Base-by-base conservation (phyloP, 2,329 filamentous ascomycete species). In the Fusarium kyushuense region DNA sequence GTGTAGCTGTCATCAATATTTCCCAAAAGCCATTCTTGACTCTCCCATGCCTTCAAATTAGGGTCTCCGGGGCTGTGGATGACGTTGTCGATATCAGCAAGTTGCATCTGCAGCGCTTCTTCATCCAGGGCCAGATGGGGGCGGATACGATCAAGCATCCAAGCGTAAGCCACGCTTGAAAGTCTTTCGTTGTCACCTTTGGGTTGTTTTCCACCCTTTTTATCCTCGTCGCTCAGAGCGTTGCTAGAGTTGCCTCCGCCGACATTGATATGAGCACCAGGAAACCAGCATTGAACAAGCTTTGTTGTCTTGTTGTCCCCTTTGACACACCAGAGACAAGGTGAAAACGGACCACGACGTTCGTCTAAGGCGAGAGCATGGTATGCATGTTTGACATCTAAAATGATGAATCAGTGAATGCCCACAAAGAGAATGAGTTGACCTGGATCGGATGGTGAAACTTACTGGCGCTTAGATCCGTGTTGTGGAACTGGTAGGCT, bases 361-460 rank as follows among this genome's bases (percentile, higher is more conserved):
- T 58, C 55, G 6, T 58, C 55, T 3, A 58, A 6, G 11, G 55
- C 48, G 3, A 58, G 55, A 1, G 55, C 55, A 33, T 58, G 55
- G 48, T 58, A 58, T 10, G 55, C 55, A 54, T 58, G 48, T 16
- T 58, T 58, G 4, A 58, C 55, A 16, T 58, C 48, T 58, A 10
- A 5, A 13, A 17, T 17, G 10, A 2, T 8, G 3, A 8, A 6
- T 51, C 3, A 51, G 33, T 29, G 8, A 16, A 12, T 8, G 6
- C 3, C 9, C 14, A 9, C 1, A 3, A 10, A 45, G 3, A 45
- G 3, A 27, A 6, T 5, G 13, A 29, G 12, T n/a, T 3, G 5
- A 16, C 14, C 1, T 8, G 2, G 2, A 9, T 8, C 2, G 10
- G 9, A 19, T 19, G 42, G 12, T 19, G 5, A 9, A 3, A 58